Percentiles rank a stretch among this genome's conserved stretches.
Conservation (phyloP, 176 grass and related monocot species). For the Triticum timopheevii region DNA sequence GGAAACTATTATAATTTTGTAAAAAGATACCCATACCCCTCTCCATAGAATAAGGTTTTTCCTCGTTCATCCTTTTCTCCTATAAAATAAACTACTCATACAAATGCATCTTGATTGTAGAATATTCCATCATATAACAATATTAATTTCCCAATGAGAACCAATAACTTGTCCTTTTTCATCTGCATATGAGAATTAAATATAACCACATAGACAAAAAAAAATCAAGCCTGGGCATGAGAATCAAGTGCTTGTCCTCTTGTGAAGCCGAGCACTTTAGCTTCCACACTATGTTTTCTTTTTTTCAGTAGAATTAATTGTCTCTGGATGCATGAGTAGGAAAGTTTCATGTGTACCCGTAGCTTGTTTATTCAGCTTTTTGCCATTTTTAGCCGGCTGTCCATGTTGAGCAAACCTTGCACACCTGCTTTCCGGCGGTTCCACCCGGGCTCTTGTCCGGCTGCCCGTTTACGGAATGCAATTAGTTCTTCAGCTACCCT, state of each 20-base stretch:
- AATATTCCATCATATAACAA: slow-evolving; percentile 20
- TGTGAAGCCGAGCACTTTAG: neutral
- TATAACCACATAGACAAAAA: neutral
- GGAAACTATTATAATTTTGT: too few species aligned
- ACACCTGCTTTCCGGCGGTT: slow-evolving; percentile 41
- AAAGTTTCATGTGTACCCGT: neutral
- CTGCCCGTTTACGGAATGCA: slow-evolving; percentile 30
- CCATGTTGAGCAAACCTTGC: neutral
- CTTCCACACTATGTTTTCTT: neutral
- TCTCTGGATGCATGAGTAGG: neutral
- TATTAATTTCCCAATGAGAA: slow-evolving; percentile 13
- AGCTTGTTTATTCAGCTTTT: slow-evolving; percentile 25
- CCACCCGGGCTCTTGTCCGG: neutral
- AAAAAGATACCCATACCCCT: too few species aligned
- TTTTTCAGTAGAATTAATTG: neutral
- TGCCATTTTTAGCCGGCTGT: neutral
- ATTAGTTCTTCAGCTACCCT: neutral
- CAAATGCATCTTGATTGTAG: neutral
- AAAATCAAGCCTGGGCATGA: neutral
- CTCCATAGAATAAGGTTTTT: too few species aligned
- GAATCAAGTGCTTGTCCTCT: neutral
- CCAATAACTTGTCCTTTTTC: slow-evolving; percentile 22
- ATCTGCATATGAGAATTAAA: neutral
- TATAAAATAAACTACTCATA: too few species aligned
- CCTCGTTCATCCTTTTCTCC: too few species aligned